These are phyloP conservation scores for Cairneyella variabilis DNA, from an alignment of 495 filamentous ascomycete species.

Conservation along the genomic window DNA sequence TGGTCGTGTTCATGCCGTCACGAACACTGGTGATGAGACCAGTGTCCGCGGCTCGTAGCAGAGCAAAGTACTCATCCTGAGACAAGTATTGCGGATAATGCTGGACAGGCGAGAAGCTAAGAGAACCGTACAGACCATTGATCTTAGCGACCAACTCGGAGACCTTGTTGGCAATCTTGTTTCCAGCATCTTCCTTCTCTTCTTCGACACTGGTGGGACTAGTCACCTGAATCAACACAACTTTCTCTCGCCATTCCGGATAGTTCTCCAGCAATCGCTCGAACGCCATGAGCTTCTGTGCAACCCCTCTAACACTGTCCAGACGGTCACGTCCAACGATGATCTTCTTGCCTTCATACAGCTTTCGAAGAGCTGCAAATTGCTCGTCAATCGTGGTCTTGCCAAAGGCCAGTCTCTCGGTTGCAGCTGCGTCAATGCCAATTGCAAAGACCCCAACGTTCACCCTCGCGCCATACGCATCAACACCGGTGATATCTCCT, in stretches of 20 bases:
- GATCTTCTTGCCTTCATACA: conserved; percentile 81
- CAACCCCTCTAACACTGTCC: conserved; percentile 83
- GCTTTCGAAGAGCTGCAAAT: conserved; percentile 57
- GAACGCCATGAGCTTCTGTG: conserved; percentile 90
- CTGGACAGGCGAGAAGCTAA: conserved; percentile 82
- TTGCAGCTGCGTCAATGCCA: conserved; percentile 74
- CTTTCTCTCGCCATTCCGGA: conserved; percentile 84
- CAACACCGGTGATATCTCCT: conserved; percentile 72
- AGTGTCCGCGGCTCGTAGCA: conserved; percentile 81
- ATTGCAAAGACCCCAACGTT: conserved; percentile 89
- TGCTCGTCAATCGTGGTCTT: conserved; percentile 63
- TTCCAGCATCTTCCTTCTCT: conserved; percentile 62
- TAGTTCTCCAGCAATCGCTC: conserved; percentile 84
- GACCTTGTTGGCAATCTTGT: conserved; percentile 77
- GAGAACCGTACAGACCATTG: conserved; percentile 80
- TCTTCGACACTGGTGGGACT: conserved; percentile 78
- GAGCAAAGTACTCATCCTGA: conserved; percentile 84
- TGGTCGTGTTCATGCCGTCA: conserved; percentile 96
- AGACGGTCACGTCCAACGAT: conserved; percentile 92
- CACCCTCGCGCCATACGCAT: conserved; percentile 83
- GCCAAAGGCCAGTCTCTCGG: conserved; percentile 67
- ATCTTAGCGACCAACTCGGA: conserved; percentile 85
- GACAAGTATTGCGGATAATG: conserved; percentile 90
- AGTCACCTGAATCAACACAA: conserved; percentile 93
- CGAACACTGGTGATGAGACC: conserved; percentile 88